Evolutionary conservation across 352 stramenopile species (phyloP).

Genomic region (Lagenidium sp.): DNA sequence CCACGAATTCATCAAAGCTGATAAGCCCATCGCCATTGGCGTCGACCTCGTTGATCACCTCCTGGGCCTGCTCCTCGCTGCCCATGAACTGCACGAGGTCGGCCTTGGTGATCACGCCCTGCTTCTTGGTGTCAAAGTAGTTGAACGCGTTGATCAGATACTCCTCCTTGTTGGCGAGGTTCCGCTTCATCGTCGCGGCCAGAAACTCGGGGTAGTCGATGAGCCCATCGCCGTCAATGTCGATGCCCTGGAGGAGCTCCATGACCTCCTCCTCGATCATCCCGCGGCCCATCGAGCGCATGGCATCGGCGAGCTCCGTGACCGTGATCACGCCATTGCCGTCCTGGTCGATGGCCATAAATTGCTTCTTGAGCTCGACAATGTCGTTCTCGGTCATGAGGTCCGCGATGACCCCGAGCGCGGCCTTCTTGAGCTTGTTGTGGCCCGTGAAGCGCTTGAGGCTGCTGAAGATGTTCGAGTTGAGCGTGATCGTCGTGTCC

Average conservation of each 20-base stretch:
- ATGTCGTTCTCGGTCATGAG: conserved; percentile 79
- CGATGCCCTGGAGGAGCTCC: conserved; percentile 82
- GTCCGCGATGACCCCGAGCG: conserved; percentile 80
- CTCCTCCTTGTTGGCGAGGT: conserved; percentile 79
- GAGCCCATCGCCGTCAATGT: conserved; percentile 84
- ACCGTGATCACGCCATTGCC: conserved; percentile 88
- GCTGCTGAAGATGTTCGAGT: conserved; percentile 79
- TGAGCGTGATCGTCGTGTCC: conserved; percentile 64
- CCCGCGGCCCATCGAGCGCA: conserved; percentile 73
- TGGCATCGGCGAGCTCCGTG: conserved; percentile 72
- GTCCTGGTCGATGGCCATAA: conserved; percentile 81
- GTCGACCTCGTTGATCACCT: conserved; percentile 91
- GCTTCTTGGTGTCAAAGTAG: conserved; percentile 86
- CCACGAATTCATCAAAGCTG: conserved; percentile 90
- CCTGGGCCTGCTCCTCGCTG: conserved; percentile 85
- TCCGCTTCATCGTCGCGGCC: conserved; percentile 88
- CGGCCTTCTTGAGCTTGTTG: conserved; percentile 88
- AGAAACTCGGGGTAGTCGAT: conserved; percentile 90
- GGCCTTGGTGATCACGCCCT: conserved; percentile 78
- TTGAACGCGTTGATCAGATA: conserved; percentile 88
- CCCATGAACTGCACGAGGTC: conserved; percentile 91
- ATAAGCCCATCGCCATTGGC: conserved; percentile 87
- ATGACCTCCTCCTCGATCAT: conserved; percentile 87
- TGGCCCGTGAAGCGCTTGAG: conserved; percentile 84
- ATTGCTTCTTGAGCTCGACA: conserved; percentile 80